Evolutionary conservation across 495 filamentous ascomycete species (phyloP), one percentile per base, ranked within the genome.

Genomic region (Aspergillus panamensis): DNA sequence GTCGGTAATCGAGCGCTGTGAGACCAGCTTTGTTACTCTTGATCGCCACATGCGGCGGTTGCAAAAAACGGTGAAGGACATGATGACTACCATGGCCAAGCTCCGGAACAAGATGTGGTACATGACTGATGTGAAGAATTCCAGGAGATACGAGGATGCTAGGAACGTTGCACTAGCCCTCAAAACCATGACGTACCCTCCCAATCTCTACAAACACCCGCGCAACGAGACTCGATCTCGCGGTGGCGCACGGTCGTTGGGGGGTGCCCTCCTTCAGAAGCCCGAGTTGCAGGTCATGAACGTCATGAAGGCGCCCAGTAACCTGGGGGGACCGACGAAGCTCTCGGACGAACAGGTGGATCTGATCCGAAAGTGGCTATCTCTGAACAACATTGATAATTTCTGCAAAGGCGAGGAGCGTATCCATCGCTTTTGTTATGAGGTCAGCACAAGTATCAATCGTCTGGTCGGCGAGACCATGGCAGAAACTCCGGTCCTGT

Each of bases 101-200:
- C 66, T 78, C 1, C 82, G 94, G 42, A 88, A 95, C 70, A 97
- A 97, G 78, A 96, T 96, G 90, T 98, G 94, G 94, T 98, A 96
- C 69, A 89, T 94, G 62, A 96, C 92, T 6, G 94, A 97, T 70
- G 94, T 97, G 43, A 87, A 88, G 54, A 93, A 96, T 65, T 97
- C 93, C 16, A 90, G 84, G 42, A 81, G 84, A 2, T 98, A 96
- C 65, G 93, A 96, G 57, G 89, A 95, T 68, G 91, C 91, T 20
- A 86, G 86, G 57, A 87, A 93, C 67, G 86, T 98, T 10, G 89
- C 91, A 10, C 79, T 87, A 55, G 94, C 94, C 31, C 73, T 98
- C 45, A 94, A 92, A 69, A 89, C 86, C n/a, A 98, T 98, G 94
- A 76, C 78, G 48, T 84, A 79, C 61, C 73, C 83, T 10, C 69